Evolutionary conservation across 352 stramenopile species (phyloP), one percentile per base, ranked within the genome.

Genomic region (Globisporangium nunn): DNA sequence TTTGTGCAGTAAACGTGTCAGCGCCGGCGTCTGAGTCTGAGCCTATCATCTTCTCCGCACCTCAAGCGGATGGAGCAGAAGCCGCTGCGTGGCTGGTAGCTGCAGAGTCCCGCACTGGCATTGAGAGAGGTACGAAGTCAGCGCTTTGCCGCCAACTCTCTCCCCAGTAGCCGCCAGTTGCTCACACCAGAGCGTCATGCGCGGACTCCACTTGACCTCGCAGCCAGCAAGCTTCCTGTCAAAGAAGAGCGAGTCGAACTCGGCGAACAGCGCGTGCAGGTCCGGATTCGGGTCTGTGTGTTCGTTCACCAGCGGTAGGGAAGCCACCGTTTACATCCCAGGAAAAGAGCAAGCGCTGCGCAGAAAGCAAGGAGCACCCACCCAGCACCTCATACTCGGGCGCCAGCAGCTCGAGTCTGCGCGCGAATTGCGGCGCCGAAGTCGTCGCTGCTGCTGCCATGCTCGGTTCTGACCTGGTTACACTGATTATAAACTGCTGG

Each of bases 201-300:
- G 81, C 54, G 76, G 87, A 66, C 84, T 95, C 87, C 87, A 96
- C 54, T 91, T 95, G 58, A 96, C 74, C 54, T 92, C 81, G 60
- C 85, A 93, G 23, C 79, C 81, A 17, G 67, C 66, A 33, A 96
- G 70, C 57, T 74, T 80, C 5, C 72, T 75, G 48, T 92, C 74
- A 37, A 96, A 96, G 68, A 95, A 96, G 62, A 92, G 55, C 31
- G 14, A 50, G 52, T 96, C 87, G 68, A 88, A 96, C 62, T 93
- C 77, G 14, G 72, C 45, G 48, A 94, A 94, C 33, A 94, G 77
- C 47, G 74, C 61, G 53, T 89, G 76, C 31, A 94, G 64, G 72
- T 94, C 84, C 17, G 84, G 84, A 56, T 82, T 94, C 4, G 84
- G 84, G 64, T 94, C 84, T 94, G 52, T 23, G 23, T 23, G 23